Evolutionary conservation across 1,284 basidiomycete genomes (phyloP).

Genomic region (Pseudozyma flocculosa): DNA sequence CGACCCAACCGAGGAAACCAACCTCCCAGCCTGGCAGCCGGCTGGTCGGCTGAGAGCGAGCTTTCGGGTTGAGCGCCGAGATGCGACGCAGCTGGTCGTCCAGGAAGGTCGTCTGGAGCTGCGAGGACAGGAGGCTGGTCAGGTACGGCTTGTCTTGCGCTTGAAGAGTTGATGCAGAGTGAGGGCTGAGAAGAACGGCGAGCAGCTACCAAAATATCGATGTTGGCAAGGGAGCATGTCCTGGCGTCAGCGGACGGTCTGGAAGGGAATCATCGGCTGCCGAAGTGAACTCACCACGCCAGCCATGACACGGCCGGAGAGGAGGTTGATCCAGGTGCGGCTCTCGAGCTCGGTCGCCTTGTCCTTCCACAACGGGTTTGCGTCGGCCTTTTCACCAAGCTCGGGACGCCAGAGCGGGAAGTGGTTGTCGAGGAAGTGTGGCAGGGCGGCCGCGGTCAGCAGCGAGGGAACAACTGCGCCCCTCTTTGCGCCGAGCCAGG

Average conservation of each 20-base stretch:
- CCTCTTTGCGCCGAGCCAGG: not conserved
- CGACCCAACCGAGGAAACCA: constrained; percentile 33
- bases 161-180: constrained; percentile 12
- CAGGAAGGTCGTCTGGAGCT: constrained; percentile 21
- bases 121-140: constrained; percentile 18
- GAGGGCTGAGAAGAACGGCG: constrained; percentile 21
- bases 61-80: constrained; percentile 24
- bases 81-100: constrained; percentile 30
- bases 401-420: constrained; percentile 29
- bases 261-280: no score
- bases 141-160: constrained; percentile 16
- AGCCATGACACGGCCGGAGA: constrained; percentile 28
- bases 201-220: no score
- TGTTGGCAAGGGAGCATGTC: not conserved
- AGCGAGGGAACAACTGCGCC: constrained; percentile 9
- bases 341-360: constrained; percentile 18
- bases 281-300: constrained; percentile 24
- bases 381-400: constrained; percentile 16
- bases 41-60: constrained; percentile 19
- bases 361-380: constrained; percentile 5
- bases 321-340: constrained; percentile 24
- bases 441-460: constrained; percentile 18
- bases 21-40: constrained; percentile 37
- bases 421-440: constrained; percentile 37
- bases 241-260: no score